Evolutionary conservation across 305 asterid genomes (phyloP).

Genomic region (Fraxinus floribunda): DNA sequence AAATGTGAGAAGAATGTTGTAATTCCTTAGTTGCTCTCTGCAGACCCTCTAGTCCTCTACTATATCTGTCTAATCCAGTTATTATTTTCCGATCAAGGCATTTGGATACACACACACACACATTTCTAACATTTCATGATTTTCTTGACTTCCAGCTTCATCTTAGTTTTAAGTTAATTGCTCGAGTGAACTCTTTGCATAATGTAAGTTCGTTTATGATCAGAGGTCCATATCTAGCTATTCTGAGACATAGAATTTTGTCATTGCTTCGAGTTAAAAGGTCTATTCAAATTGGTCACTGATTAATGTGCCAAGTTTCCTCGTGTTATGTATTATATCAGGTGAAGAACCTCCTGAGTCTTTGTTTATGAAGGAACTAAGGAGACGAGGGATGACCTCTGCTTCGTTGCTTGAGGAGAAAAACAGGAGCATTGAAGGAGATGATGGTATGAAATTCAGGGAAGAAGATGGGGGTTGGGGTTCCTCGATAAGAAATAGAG

Average conservation of each 20-base stretch:
- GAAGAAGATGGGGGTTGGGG: slow-evolving; percentile 91
- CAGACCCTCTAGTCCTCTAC: background rate
- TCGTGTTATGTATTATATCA: slow-evolving; percentile 28
- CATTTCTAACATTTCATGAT: background rate
- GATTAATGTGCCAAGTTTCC: background rate
- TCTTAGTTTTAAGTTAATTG: background rate
- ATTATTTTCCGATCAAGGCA: background rate
- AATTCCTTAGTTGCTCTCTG: background rate
- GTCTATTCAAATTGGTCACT: background rate
- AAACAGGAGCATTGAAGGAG: slow-evolving; percentile 45
- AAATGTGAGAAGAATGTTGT: background rate
- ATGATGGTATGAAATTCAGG: slow-evolving; percentile 46
- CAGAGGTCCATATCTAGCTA: background rate
- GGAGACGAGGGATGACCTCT: slow-evolving; percentile 83
- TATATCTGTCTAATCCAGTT: background rate
- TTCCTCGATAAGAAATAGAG: slow-evolving; percentile 48
- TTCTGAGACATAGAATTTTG: background rate
- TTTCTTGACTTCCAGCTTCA: background rate
- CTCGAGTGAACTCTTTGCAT: background rate
- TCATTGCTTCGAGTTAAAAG: background rate
- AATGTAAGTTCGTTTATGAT: background rate
- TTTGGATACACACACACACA: background rate
- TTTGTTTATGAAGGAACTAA: slow-evolving; percentile 82
- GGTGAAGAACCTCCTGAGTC: slow-evolving; percentile 98
- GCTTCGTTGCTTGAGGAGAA: slow-evolving; percentile 86